These are phyloP conservation scores for Bretziella fagacearum DNA, from an alignment of 2,329 filamentous ascomycete genomes.

Conservation along the genomic window DNA sequence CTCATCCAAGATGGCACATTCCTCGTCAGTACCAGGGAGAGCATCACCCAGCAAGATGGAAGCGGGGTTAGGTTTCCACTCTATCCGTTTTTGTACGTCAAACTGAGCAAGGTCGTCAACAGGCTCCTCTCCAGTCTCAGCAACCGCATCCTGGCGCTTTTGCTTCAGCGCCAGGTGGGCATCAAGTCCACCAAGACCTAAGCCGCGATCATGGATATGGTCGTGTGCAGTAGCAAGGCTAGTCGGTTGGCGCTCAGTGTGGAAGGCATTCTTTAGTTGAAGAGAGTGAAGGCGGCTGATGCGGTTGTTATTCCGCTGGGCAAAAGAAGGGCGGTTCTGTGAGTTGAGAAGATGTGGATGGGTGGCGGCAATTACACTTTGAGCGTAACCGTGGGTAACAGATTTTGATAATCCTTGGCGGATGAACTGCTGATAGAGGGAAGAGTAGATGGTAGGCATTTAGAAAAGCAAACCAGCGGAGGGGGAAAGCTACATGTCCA, in stretches of 20 bases:
- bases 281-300: conserved; percentile 37
- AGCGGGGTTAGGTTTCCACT: conserved; percentile 57
- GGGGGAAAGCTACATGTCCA: conserved; percentile 14
- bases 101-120: conserved; percentile 84
- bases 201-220: conserved; percentile 31
- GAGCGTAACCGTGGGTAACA: conserved; percentile 93
- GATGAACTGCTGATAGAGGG: conserved; percentile 65
- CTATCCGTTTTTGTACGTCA: conserved; percentile 73
- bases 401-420: conserved; percentile 90
- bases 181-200: conserved; percentile 50
- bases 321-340: conserved; percentile 49
- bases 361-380: conserved; percentile 89
- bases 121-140: conserved; percentile 29
- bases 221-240: conserved; percentile 34
- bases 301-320: conserved; percentile 38
- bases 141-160: conserved; percentile 44
- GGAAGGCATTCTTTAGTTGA: conserved; percentile 60
- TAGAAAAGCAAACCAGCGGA: conserved; percentile 47
- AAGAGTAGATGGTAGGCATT: conserved; percentile 67
- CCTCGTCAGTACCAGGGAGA: conserved; percentile 18
- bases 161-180: conserved; percentile 85
- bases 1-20: conserved; percentile 13
- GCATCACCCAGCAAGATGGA: conserved; percentile 34
- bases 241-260: conserved; percentile 35
- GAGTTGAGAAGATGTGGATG: conserved; percentile 62